These are phyloP conservation scores for Hypoxylon sp. DNA, from an alignment of 2,329 filamentous ascomycete species.

Conservation along the genomic window DNA sequence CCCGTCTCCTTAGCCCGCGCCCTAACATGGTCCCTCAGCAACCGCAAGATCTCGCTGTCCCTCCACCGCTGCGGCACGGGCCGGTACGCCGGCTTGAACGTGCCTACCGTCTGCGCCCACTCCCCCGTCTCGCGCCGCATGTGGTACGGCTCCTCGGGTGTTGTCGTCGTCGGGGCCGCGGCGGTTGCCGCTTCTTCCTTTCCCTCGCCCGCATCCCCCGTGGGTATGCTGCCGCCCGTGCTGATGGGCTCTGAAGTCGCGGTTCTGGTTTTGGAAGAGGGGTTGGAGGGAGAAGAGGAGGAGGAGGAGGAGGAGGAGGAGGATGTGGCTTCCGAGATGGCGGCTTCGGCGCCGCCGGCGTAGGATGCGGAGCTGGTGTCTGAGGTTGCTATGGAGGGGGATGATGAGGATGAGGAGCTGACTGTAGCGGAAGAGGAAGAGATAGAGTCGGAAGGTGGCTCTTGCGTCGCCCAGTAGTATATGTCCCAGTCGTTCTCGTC, in stretches of 20 bases:
- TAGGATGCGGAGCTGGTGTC: slow-evolving; percentile 65
- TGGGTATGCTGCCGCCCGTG: slow-evolving; percentile 49
- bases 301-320: slow-evolving; percentile 19
- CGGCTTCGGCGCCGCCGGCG: slow-evolving; percentile 50
- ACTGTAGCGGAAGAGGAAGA: slow-evolving; percentile 18
- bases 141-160: slow-evolving; percentile 50
- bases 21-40: slow-evolving; percentile 86
- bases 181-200: slow-evolving; percentile 42
- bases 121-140: slow-evolving; percentile 72
- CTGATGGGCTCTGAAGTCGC: slow-evolving; percentile 43
- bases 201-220: slow-evolving; percentile 49
- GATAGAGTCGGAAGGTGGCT: slow-evolving; percentile 64
- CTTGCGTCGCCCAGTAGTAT: slow-evolving; percentile 99
- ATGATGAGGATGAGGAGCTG: no score
- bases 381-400: slow-evolving; percentile 63
- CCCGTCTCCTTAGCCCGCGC: slow-evolving; percentile 68
- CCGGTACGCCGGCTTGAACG: slow-evolving; percentile 92
- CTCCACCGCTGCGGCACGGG: slow-evolving; percentile 90
- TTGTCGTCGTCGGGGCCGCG: slow-evolving; percentile 53
- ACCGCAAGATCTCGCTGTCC: slow-evolving; percentile 81
- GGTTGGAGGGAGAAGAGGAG: not conserved
- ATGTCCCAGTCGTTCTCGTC: slow-evolving; percentile 99
- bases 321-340: slow-evolving; percentile 33
- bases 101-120: slow-evolving; percentile 97
- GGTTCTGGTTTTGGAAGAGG: slow-evolving; percentile 5